Conservation (phyloP, 1,284 basidiomycete genomes). For the Ceraceosorus guamensis region DNA sequence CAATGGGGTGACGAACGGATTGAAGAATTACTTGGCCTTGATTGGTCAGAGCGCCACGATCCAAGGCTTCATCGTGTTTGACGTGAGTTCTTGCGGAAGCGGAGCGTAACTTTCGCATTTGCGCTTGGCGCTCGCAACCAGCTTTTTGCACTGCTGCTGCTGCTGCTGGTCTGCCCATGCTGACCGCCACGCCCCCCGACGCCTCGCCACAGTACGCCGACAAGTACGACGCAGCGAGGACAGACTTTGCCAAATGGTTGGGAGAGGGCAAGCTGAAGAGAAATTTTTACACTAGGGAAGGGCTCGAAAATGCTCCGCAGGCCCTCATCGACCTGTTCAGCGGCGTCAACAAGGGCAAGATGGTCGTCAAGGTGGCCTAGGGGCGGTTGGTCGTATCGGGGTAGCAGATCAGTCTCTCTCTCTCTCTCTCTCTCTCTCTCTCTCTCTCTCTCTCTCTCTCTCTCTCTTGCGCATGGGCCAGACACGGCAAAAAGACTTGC, state of each 20-base stretch:
- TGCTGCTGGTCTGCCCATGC: too few species aligned
- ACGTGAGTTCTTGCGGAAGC: too few species aligned
- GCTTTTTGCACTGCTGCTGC: too few species aligned
- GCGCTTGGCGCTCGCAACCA: too few species aligned
- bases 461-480: too few species aligned
- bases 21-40: slow-evolving; percentile 54
- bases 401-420: too few species aligned
- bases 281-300: slow-evolving; percentile 50
- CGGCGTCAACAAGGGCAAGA: background rate
- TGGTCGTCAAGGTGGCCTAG: too few species aligned
- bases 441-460: too few species aligned
- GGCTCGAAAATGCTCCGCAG: slow-evolving; percentile 10
- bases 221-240: slow-evolving; percentile 22
- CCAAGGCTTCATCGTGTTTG: slow-evolving; percentile 68
- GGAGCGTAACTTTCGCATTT: too few species aligned
- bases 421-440: too few species aligned
- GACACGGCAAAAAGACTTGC: too few species aligned
- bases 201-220: slow-evolving; percentile 10
- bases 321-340: slow-evolving; percentile 1
- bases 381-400: too few species aligned
- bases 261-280: slow-evolving; percentile 67
- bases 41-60: slow-evolving; percentile 70
- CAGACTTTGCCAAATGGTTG: slow-evolving; percentile 55
- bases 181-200: slow-evolving; percentile 45
- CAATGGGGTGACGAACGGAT: slow-evolving; percentile 45